Evolutionary conservation across 208 protist species (phyloP), one percentile per base, ranked within the genome.

Genomic region (Leishmania amazonensis): DNA sequence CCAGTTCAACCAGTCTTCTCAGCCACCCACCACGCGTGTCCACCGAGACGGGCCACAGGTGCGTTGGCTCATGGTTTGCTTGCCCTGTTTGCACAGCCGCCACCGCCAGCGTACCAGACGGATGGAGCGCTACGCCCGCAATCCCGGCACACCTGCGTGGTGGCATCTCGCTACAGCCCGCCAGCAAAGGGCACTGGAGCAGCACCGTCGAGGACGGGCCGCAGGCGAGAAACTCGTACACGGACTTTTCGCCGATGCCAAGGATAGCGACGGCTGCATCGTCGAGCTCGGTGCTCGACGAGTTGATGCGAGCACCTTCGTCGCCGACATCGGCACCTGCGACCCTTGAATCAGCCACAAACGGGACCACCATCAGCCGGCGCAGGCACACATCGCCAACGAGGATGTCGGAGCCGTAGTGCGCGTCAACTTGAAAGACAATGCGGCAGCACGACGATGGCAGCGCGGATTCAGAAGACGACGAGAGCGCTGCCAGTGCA

Each of bases 61-160:
- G 88, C 76, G 91, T 49, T 7, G 88, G 71, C 35, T 88, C 85
- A 57, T 79, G 81, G 13, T 53, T 38, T 8, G 80, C 49, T n/a
- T 80, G 70, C 7, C 89, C 91, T 38, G 82, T 84, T 21, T 87
- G 87, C 62, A 95, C 49, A 31, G 80, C 82, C 38, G 93, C 7
- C 71, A 95, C 74, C 9, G 88, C 87, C 54, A 97, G 64, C 3
- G 80, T 81, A 70, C 79, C 85, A 8, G 90, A 91, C 6, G 91
- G 88, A 78, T 97, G 94, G 53, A 95, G 54, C 5, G 94, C 84
- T 38, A 95, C 78, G 45, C 91, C 91, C 40, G 75, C 64, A 1
- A 97, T 67, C 13, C 68, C 90, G 0, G 85, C 78, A 57, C 85
- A 85, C 9, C 67, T 83, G 21, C 83, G 53, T 35, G 53, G 28